Base-by-base conservation (phyloP, 345 rosid genomes). In the Mangifera indica region DNA sequence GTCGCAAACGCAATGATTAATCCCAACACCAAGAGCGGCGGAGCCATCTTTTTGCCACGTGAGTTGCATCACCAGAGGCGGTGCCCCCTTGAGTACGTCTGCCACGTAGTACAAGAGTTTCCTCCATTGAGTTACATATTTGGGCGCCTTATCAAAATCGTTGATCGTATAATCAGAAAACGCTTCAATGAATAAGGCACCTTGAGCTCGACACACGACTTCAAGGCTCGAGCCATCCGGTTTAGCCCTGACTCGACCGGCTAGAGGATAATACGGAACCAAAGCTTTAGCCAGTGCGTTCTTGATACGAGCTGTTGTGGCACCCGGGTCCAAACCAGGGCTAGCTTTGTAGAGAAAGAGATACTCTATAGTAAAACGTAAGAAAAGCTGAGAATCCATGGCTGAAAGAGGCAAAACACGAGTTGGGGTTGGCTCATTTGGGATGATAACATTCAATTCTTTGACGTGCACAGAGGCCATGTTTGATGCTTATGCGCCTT, bases 331-430 rank as follows among this genome's bases (percentile, higher is more conserved):
- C 3, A 76, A 59, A 34, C 78, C 81, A 45, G 87, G 78, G 13
- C 58, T 69, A 15, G 84, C 63, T 60, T 71, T 72, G 80, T 80
- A 93, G 52, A 89, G 77, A 55, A 93, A 75, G 58, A 93, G 91
- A 73, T 87, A 91, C 58, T 93, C 98, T 3, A 87, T 72, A 53
- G 96, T 89, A 88, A 91, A 93, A 40, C 98, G 96, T 45, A 91
- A 81, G 75, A 93, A 93, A 66, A 86, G 96, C 79, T 93, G 98
- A 45, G 98, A 89, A 77, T 93, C 98, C 34, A 93, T 87, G 70
- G 92, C 83, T 9, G 97, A 93, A 46, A 93, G 91, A 62, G 90
- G 52, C 21, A 93, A 86, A 64, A 89, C 60, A 14, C 77, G 62
- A 56, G 80, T 49, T 11, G 97, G 96, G n/a, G 93, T 93, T 60